Evolutionary conservation across 306 rosid genomes (phyloP).

Genomic region (Begonia peltatifolia): DNA sequence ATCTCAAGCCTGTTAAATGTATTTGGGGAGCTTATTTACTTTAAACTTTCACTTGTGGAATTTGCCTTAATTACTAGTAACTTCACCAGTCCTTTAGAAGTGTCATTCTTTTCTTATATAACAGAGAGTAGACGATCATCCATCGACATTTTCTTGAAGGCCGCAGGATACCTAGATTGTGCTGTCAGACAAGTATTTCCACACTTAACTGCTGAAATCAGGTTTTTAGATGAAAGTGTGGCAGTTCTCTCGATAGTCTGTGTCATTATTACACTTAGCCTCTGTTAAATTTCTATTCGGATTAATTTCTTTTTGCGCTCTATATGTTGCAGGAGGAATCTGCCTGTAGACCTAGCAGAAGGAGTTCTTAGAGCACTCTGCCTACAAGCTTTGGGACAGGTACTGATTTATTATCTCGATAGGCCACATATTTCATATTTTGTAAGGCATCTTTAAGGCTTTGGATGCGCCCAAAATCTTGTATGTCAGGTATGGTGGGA

Average conservation of each 20-base stretch:
- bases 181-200: constrained; percentile 90
- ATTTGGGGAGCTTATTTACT: too few species aligned
- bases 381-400: constrained; percentile 94
- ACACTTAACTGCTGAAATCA: constrained; percentile 65
- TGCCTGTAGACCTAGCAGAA: constrained; percentile 88
- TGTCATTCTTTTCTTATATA: constrained; percentile 11
- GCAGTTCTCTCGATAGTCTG: too few species aligned
- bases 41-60: too few species aligned
- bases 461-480: too few species aligned
- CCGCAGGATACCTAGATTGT: constrained; percentile 92
- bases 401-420: constrained; percentile 18
- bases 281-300: too few species aligned
- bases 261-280: too few species aligned
- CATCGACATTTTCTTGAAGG: constrained; percentile 74
- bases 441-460: too few species aligned
- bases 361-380: constrained; percentile 90
- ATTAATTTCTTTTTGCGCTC: too few species aligned
- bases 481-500: too few species aligned
- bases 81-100: not conserved
- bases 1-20: too few species aligned
- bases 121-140: constrained; percentile 85
- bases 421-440: not conserved
- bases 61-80: too few species aligned
- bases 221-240: constrained; percentile 28
- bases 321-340: constrained; percentile 46